Percentiles rank a stretch among this genome's conserved stretches.
Evolutionary conservation across 768 basidiomycete genomes (phyloP).

Genomic region (Termitomyces sp.): DNA sequence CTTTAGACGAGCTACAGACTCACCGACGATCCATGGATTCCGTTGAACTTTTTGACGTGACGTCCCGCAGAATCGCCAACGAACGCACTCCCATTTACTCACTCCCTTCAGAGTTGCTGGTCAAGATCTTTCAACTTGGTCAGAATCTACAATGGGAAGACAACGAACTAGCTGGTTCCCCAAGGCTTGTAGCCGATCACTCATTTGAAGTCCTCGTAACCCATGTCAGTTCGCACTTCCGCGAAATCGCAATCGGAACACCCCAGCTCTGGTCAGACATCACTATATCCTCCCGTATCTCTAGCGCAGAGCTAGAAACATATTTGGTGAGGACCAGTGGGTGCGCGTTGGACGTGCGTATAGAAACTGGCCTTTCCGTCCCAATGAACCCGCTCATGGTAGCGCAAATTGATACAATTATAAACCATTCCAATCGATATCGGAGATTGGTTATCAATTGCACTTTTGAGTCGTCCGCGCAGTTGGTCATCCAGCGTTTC

Average conservation of each 20-base stretch:
- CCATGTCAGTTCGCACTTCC: conserved; percentile 33
- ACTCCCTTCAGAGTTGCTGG: conserved; percentile 27
- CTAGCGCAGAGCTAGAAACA: conserved; percentile 16
- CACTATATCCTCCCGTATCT: conserved; percentile 16
- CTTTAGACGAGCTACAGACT: not conserved
- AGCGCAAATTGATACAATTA: conserved; percentile 23
- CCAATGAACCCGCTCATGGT: conserved; percentile 9
- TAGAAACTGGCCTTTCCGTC: conserved; percentile 16
- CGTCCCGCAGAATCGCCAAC: conserved; percentile 1
- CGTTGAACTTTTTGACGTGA: not conserved
- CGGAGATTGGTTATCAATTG: conserved; percentile 26
- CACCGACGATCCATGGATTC: not conserved
- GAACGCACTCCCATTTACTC: conserved; percentile 12
- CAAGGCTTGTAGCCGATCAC: not conserved
- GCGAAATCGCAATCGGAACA: conserved; percentile 30
- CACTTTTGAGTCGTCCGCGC: conserved; percentile 16
- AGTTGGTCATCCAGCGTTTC: conserved; percentile 24
- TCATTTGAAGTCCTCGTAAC: conserved; percentile 33
- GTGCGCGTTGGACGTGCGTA: conserved; percentile 25
- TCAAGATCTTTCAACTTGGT: conserved; percentile 24
- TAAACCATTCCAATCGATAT: conserved; percentile 29
- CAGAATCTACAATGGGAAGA: conserved; percentile 12
- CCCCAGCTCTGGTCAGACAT: conserved; percentile 36
- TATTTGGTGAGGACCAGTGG: conserved; percentile 29
- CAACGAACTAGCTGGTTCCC: conserved; percentile 3